These are phyloP conservation scores for Quercus phellos DNA, from an alignment of 331 rosid species.

Conservation along the genomic window DNA sequence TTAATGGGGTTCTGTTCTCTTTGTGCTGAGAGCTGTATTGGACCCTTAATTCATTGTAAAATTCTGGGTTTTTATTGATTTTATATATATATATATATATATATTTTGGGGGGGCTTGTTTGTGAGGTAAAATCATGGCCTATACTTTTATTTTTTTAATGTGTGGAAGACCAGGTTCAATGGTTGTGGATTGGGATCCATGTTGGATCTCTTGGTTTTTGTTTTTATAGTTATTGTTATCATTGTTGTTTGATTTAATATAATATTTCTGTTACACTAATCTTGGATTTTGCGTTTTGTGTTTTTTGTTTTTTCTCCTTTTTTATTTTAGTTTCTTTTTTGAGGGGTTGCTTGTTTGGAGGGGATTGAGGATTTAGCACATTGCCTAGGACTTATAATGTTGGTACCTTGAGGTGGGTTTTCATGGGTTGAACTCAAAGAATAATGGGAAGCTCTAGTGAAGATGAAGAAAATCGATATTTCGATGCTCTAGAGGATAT, in stretches of 20 bases:
- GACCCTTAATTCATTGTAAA: slow-evolving; percentile 20
- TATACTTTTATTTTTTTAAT: slow-evolving; percentile 4
- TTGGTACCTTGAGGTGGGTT: slow-evolving; percentile 50
- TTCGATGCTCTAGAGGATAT: slow-evolving; percentile 84
- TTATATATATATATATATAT: neutral
- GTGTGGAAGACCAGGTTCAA: slow-evolving; percentile 53
- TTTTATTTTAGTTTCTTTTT: slow-evolving; percentile 27
- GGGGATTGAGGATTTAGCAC: slow-evolving; percentile 37
- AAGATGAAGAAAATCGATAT: slow-evolving; percentile 59
- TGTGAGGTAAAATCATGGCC: slow-evolving; percentile 17
- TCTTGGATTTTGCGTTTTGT: slow-evolving; percentile 53
- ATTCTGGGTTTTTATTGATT: slow-evolving; percentile 24
- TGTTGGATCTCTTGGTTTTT: slow-evolving; percentile 70
- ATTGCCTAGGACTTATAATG: slow-evolving; percentile 49
- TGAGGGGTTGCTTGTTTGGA: slow-evolving; percentile 42
- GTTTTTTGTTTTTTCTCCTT: neutral
- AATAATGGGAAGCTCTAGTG: slow-evolving; percentile 78
- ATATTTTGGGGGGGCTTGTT: neutral
- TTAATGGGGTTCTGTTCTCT: slow-evolving; percentile 18
- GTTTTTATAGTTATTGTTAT: slow-evolving; percentile 38
- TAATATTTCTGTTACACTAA: slow-evolving; percentile 42
- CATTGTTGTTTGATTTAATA: slow-evolving; percentile 28
- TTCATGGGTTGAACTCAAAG: slow-evolving; percentile 80
- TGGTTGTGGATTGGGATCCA: slow-evolving; percentile 86
- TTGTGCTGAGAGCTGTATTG: slow-evolving; percentile 16